A percentile compares a stretch with the other conserved stretches of the same genome.
Conservation (phyloP, 2,329 filamentous ascomycete species). For the Ceratocystis papillata region DNA sequence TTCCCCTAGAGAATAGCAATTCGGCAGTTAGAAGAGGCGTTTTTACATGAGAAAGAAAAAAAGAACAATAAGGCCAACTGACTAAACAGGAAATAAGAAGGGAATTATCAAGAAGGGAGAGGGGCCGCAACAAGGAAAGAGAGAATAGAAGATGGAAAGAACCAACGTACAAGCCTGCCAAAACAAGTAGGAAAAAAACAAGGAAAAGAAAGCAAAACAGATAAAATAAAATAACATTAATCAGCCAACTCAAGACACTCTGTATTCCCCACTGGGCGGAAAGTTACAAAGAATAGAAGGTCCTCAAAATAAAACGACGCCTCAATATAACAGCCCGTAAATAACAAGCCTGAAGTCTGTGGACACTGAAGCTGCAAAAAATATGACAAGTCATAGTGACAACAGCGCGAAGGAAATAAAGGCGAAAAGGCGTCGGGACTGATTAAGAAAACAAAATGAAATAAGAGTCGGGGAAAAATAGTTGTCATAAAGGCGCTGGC, state of each 20-base stretch:
- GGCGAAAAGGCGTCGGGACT: not conserved
- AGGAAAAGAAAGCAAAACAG: not conserved
- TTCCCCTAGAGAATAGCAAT: not conserved
- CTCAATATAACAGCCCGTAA: not conserved
- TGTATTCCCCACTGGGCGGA: not conserved
- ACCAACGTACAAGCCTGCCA: not conserved
- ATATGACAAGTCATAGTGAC: not conserved
- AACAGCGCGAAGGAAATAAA: not conserved
- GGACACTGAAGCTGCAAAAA: not conserved
- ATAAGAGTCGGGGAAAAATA: not conserved
- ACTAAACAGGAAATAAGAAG: not conserved
- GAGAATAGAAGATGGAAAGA: not conserved
- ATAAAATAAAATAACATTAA: not conserved
- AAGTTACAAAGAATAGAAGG: not conserved
- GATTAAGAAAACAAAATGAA: not conserved
- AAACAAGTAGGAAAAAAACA: not conserved
- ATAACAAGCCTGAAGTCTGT: not conserved
- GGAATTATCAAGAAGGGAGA: not conserved
- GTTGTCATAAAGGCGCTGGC: not conserved
- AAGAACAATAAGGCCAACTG: not conserved
- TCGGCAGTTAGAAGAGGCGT: constrained; percentile 1
- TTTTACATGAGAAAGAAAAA: not conserved
- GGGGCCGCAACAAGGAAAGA: not conserved
- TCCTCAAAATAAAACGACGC: not conserved
- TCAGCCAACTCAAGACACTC: not conserved